Evolutionary conservation across 2,329 filamentous ascomycete species (phyloP), one percentile per base, ranked within the genome.

Genomic region (Calonectria pauciramosa): DNA sequence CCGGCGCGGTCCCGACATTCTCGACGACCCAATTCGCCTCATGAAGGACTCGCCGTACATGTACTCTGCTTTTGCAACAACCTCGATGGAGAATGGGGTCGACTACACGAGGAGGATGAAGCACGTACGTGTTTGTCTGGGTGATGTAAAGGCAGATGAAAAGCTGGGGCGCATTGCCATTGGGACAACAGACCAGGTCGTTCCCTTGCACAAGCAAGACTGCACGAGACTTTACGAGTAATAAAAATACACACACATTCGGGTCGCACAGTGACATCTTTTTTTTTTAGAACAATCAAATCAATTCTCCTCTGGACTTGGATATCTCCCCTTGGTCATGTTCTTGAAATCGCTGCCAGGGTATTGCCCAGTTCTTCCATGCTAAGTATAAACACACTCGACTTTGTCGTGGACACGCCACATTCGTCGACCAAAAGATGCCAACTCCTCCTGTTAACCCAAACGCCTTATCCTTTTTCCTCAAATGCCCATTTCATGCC

Each of bases 381-480:
- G 34, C 28, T 41, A n/a, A 38, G 23, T 47, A 66, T 41, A 47
- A 67, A 34, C 47, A 34, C 32, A 38, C 18, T 63, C 68, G 20
- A 23, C 51, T 34, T 34, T 56, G 47, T 54, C 68, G 41, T 47
- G 26, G 60, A 30, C 36, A 54, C 38, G 30, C 65, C 30, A 51
- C 26, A 28, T 23, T n/a, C 23, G 32, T 60, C 56, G 14, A 38
- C 18, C 52, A 56, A 54, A 26, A 64, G 11, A 26, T 28, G 32
- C 28, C 67, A 60, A 71, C 68, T 41, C 54, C 60, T 32, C 54
- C 60, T 32, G 34, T 32, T 60, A 14, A 30, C 44, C 59, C 18
- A 49, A 69, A 81, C 79, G 75, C 79, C 79, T 8, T 76, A 34
- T 11, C 71, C 68, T 68, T 65, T 75, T 76, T 59, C 18, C 38